Evolutionary conservation across 768 basidiomycete genomes (phyloP), one percentile per base, ranked within the genome.

Genomic region (Tephrocybe rancida): DNA sequence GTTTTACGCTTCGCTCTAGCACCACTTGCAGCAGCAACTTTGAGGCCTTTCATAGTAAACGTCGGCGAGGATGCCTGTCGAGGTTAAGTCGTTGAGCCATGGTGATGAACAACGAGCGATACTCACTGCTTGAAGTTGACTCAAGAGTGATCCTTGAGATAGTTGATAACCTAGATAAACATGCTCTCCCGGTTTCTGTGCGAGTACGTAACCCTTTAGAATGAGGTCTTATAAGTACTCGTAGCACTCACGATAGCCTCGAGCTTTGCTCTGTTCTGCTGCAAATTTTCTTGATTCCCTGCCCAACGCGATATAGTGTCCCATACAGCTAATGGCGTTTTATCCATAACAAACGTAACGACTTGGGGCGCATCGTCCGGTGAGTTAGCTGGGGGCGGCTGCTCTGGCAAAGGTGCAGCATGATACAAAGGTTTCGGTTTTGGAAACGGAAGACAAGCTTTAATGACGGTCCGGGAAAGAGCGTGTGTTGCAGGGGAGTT

Each of bases 291-390:
- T 53, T 79, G 72, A 18, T 80, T 74, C 13, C 87, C 88, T 16
- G 77, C 73, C 88, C 88, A 91, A 29, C 78, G 71, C 27, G 71
- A 69, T 35, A 91, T 66, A 0, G 79, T 76, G 50, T 87, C 84
- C 80, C 82, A 85, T 16, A 90, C 60, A 2, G 71, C 63, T 16
- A 72, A 64, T 7, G 79, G 74, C 1, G 80, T 75, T 48, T 73
- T 75, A 48, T 73, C 80, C 16, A 88, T 67, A 24, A 72, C 73
- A 39, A 88, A 76, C 2, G 73, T 73, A 3, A 75, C 72, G 6
- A 75, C 76, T 63, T 69, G 73, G 32, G 61, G 64, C 10, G 32
- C 34, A 21, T 47, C 41, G 27, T 50, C 45, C 14, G 13, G 16
- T 22, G 48, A 16, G 21, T 25, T 10, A 6, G 18, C 25, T 7